Conservation (phyloP, 192 early-diverging fungal species). For the Coemansia brasiliensis region DNA sequence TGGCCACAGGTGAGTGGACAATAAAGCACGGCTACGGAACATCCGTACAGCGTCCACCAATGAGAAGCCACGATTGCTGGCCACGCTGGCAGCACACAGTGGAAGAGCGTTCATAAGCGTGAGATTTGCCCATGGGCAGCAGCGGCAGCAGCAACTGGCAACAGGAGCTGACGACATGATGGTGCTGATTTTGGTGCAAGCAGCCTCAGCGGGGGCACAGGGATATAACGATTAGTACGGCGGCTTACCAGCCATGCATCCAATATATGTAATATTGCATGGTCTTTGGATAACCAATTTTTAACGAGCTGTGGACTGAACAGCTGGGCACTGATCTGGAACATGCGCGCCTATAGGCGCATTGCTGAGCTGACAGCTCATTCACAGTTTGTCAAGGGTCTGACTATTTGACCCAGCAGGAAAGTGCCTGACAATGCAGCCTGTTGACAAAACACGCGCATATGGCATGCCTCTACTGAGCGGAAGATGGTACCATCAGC, state of each 20-base stretch:
- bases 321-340: constrained; percentile 81
- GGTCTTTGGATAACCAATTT: constrained; percentile 84
- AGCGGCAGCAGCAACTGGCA: constrained; percentile 72
- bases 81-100: constrained; percentile 66
- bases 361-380: constrained; percentile 70
- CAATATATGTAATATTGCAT: constrained; percentile 90
- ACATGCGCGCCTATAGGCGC: constrained; percentile 72
- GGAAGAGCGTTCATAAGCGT: constrained; percentile 78
- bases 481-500: constrained; percentile 67
- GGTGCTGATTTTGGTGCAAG: constrained; percentile 80
- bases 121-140: constrained; percentile 66
- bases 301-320: constrained; percentile 92
- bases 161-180: constrained; percentile 90
- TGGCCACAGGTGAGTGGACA: constrained; percentile 89
- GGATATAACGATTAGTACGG: constrained; percentile 73
- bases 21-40: constrained; percentile 90
- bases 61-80: constrained; percentile 65
- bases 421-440: constrained; percentile 89
- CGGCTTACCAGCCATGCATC: constrained; percentile 82
- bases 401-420: constrained; percentile 96
- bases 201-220: constrained; percentile 25
- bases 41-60: constrained; percentile 60
- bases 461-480: constrained; percentile 91
- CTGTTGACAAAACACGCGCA: constrained; percentile 84
- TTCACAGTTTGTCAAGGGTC: constrained; percentile 90